Evolutionary conservation across 176 grass and related monocot genomes (phyloP).

Genomic region (Oryza brachyantha): DNA sequence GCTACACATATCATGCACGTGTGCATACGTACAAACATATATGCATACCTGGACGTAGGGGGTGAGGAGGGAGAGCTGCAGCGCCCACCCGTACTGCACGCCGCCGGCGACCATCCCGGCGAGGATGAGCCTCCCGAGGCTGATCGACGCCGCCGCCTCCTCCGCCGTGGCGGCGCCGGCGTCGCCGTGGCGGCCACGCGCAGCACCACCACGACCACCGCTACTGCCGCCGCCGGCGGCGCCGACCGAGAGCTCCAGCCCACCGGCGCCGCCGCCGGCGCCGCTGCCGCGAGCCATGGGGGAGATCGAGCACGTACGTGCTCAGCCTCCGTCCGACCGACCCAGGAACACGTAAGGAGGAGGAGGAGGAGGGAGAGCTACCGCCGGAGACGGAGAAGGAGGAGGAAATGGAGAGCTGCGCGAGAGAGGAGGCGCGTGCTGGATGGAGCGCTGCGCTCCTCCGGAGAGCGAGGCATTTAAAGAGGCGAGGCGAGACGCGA

Average conservation of each 20-base stretch:
- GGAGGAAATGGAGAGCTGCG: conserved; percentile 26
- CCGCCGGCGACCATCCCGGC: conserved; percentile 77
- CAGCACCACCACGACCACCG: neutral
- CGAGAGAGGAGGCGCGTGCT: neutral
- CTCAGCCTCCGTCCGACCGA: neutral
- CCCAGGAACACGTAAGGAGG: neutral
- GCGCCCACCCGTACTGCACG: conserved; percentile 93
- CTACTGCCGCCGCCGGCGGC: neutral
- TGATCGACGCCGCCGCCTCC: conserved; percentile 21
- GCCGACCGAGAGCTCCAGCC: conserved; percentile 48
- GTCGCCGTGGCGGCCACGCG: no score
- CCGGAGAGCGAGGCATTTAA: conserved; percentile 29
- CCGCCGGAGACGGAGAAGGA: neutral
- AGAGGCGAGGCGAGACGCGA: neutral
- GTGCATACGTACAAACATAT: neutral
- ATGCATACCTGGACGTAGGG: conserved; percentile 83
- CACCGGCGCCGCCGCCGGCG: neutral
- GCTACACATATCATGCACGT: no score
- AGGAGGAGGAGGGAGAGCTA: conserved; percentile 19
- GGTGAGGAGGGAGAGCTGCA: conserved; percentile 93
- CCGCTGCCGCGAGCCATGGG: conserved; percentile 19
- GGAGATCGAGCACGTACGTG: no score
- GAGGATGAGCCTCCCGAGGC: conserved; percentile 60
- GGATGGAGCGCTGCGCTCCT: no score
- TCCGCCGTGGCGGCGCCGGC: neutral